A percentile compares a stretch with the other conserved stretches of the same genome.
Evolutionary conservation across 148 eudicot species (phyloP).

Genomic region (Amaranthus palmeri): DNA sequence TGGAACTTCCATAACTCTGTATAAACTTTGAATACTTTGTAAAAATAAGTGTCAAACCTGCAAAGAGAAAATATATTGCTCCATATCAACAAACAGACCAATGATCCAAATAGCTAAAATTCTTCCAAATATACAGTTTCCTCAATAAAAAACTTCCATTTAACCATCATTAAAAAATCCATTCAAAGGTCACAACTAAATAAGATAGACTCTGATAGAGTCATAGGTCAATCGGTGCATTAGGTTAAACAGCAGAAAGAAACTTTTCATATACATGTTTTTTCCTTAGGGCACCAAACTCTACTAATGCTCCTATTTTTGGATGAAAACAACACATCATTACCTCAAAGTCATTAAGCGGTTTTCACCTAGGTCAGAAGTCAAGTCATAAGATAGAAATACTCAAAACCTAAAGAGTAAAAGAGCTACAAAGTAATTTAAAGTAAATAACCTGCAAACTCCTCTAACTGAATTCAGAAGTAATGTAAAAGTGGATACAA

Average conservation of each 20-base stretch:
- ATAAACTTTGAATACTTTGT: constrained; percentile 80
- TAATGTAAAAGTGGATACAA: no score
- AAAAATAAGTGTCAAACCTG: constrained; percentile 87
- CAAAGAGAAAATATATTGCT: not conserved
- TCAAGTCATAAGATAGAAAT: no score
- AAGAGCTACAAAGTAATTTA: no score
- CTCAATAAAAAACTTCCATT: no score
- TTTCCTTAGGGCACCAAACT: no score
- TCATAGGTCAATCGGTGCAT: not conserved
- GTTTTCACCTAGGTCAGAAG: no score
- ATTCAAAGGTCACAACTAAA: not conserved
- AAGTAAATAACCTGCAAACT: no score
- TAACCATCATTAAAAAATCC: not conserved
- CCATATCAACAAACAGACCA: not conserved
- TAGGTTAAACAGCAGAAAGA: not conserved
- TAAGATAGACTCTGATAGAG: not conserved
- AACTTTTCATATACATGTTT: not conserved
- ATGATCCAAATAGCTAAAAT: not conserved
- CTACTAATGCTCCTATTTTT: no score
- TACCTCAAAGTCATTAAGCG: no score
- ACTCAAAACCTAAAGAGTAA: no score
- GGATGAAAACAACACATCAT: no score
- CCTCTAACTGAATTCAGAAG: no score
- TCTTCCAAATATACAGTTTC: not conserved
- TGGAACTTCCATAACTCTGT: constrained; percentile 92